Evolutionary conservation across 352 stramenopile genomes (phyloP).

Genomic region (Lagenidium giganteum): DNA sequence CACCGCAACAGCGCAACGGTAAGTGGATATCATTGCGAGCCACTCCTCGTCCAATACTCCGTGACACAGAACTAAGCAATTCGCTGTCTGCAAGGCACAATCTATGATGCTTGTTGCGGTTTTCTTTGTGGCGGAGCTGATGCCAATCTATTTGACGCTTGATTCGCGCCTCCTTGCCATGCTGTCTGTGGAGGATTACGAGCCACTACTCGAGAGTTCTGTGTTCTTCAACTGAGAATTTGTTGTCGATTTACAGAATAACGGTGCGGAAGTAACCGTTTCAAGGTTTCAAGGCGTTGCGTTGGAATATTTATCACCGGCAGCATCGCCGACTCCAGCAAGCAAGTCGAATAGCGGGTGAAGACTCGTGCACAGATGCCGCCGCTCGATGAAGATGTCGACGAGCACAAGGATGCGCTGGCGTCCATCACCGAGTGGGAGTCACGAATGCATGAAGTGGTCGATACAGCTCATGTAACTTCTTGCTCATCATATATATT

Average conservation of each 20-base stretch:
- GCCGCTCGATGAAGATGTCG: background rate
- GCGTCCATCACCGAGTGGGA: constrained; percentile 12
- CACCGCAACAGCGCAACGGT: constrained; percentile 63
- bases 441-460: background rate
- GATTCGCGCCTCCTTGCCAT: constrained; percentile 70
- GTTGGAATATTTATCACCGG: no score
- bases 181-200: constrained; percentile 79
- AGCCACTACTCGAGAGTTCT: constrained; percentile 58
- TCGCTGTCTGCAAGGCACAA: constrained; percentile 33
- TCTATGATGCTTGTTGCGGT: constrained; percentile 81
- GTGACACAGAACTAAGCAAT: no score
- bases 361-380: background rate
- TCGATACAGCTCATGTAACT: constrained; percentile 10
- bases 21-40: constrained; percentile 1
- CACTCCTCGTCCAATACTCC: no score
- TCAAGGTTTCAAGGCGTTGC: no score
- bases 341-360: no score
- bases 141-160: constrained; percentile 75
- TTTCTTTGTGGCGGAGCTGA: constrained; percentile 73
- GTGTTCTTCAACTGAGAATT: constrained; percentile 38
- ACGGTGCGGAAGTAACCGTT: background rate
- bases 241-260: background rate
- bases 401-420: constrained; percentile 7
- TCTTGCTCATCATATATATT: no score
- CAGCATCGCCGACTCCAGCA: no score